Percentiles rank a stretch among this genome's conserved stretches.
phyloP scores from a whole-genome alignment of 768 basidiomycete species.

The Lyophyllum decastes region DNA sequence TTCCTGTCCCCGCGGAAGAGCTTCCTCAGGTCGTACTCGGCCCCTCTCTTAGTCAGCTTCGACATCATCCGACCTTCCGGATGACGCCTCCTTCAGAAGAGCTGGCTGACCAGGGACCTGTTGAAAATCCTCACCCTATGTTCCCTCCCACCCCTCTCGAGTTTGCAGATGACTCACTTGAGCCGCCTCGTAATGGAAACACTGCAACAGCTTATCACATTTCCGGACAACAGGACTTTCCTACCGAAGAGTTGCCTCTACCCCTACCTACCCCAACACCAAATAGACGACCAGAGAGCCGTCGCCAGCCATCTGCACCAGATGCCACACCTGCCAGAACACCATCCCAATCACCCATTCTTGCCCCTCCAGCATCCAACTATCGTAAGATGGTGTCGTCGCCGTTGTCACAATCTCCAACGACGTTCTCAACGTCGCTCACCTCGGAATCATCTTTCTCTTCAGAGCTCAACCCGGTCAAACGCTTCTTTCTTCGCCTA shows the following conservation, averaged over 20 bases:
- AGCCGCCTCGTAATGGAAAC: slow-evolving; percentile 9
- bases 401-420: slow-evolving; percentile 23
- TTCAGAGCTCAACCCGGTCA: slow-evolving; percentile 37
- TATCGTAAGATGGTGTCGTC: slow-evolving; percentile 39
- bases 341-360: slow-evolving; percentile 28
- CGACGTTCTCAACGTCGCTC: slow-evolving; percentile 22
- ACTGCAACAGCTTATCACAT: slow-evolving; percentile 18
- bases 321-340: slow-evolving; percentile 3
- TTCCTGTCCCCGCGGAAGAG: slow-evolving; percentile 20
- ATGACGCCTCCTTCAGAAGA: slow-evolving; percentile 33
- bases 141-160: slow-evolving; percentile 18
- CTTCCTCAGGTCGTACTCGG: slow-evolving; percentile 4
- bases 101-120: slow-evolving; percentile 24
- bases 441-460: slow-evolving; percentile 39
- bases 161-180: slow-evolving; percentile 12
- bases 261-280: slow-evolving; percentile 12
- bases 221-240: slow-evolving; percentile 14
- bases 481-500: slow-evolving; percentile 40
- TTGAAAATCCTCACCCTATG: slow-evolving; percentile 21
- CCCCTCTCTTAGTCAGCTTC: slow-evolving; percentile 21
- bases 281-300: slow-evolving; percentile 12
- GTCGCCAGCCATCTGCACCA: slow-evolving; percentile 5
- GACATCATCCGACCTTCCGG: slow-evolving; percentile 28
- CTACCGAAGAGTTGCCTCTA: slow-evolving; percentile 2
- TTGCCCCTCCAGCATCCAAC: slow-evolving; percentile 31